Percentiles rank a stretch among this genome's conserved stretches.
phyloP scores from a whole-genome alignment of 2,329 filamentous ascomycete genomes.

The Cyphellophora europaea region DNA sequence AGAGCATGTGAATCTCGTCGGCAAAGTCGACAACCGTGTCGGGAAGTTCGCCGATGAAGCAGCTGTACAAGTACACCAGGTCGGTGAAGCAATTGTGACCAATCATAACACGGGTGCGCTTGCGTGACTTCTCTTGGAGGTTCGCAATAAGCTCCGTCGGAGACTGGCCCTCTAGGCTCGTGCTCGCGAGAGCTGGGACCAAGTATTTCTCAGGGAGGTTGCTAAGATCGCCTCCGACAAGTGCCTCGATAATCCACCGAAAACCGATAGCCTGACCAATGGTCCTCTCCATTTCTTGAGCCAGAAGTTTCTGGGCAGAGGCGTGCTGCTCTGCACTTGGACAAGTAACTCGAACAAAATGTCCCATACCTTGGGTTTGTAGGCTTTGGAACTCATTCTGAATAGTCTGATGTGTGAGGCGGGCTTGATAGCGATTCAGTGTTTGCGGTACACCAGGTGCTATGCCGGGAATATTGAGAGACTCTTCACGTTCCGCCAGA shows the following conservation, averaged over 20 bases:
- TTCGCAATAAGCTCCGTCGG: conserved; percentile 21
- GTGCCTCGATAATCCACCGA: conserved; percentile 37
- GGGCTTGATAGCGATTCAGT: conserved; percentile 52
- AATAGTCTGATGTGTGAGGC: conserved; percentile 58
- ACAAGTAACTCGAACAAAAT: conserved; percentile 32
- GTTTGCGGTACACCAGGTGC: conserved; percentile 17
- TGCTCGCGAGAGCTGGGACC: conserved; percentile 15
- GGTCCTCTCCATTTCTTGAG: conserved; percentile 20
- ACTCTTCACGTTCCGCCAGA: conserved; percentile 27
- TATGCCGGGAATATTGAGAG: conserved; percentile 36
- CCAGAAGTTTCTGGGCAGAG: conserved; percentile 20
- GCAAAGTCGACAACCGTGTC: conserved; percentile 47
- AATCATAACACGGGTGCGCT: conserved; percentile 42
- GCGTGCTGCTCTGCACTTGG: conserved; percentile 26
- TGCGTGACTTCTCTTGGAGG: conserved; percentile 32
- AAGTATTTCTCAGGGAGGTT: conserved; percentile 26
- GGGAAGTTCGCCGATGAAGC: conserved; percentile 50
- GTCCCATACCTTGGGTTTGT: conserved; percentile 26
- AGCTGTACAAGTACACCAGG: conserved; percentile 51
- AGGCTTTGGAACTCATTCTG: conserved; percentile 45
- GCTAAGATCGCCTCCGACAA: conserved; percentile 32
- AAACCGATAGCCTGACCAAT: conserved; percentile 31
- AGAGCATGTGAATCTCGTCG: conserved; percentile 39
- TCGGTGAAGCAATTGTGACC: conserved; percentile 58
- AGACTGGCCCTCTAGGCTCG: conserved; percentile 12